Base-by-base conservation (phyloP, 768 basidiomycete genomes). In the Lactifluus rugatus region DNA sequence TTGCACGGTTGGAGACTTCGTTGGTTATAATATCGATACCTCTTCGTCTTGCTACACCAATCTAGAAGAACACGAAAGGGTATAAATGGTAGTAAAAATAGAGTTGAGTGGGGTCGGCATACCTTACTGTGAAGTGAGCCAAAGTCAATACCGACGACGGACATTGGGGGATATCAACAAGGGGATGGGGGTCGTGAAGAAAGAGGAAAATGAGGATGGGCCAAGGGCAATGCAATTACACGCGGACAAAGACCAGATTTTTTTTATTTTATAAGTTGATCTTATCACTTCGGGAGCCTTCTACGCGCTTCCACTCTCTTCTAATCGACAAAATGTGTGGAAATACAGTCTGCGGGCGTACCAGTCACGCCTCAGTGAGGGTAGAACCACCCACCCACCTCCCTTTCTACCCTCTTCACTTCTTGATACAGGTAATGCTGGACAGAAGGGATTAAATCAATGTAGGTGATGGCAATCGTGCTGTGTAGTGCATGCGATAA, bases 21-120 rank as follows among this genome's bases (percentile, higher is more conserved):
- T 99, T 99, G 60, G 84, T 78, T 76, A 99, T 95, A 73, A 99
- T 93, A 80, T 99, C 95, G 76, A 99, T 95, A 65, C 95, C 95
- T 69, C 91, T 81, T 74, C 90, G 87, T 74, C 93, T 81, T 19
- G 93, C 93, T 63, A 95, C 93, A 76, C 93, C 93, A 70, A 97
- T 93, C 91, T 90, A 64, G 9, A 70, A 48, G 44, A 36, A 51
- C 61, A 61, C 63, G 56, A 54, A 62, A 51, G 8, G 53, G 55
- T 23, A 54, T 26, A 31, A 49, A 16, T n/a, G 23, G 17, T 13
- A 21, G 36, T 42, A 32, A 39, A 52, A 23, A 57, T 28, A 23
- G 21, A 50, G 50, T 50, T 31, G 21, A 21, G 34, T n/a, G 3
- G 11, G 19, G 36, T 5, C 42, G 5, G 70, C 75, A 39, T 57